phyloP scores from a whole-genome alignment of 2,329 filamentous ascomycete species.

The Botrytis cinerea region DNA sequence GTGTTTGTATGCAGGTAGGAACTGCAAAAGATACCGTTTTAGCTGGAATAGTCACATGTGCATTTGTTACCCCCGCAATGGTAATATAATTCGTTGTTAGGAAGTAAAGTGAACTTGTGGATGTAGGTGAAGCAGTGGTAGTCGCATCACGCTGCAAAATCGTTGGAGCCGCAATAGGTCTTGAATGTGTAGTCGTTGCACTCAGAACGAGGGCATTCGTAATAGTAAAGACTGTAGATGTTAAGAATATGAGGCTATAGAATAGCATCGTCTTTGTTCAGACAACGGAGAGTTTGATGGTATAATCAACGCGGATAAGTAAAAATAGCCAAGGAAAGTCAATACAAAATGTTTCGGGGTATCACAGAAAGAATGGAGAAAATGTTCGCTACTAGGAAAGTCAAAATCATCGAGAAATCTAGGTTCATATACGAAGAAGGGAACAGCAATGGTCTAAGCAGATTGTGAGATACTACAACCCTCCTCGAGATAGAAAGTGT shows the following conservation, averaged over 20 bases:
- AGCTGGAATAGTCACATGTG: slow-evolving; percentile 22
- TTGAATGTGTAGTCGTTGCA: background rate
- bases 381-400: background rate
- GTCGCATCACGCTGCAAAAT: background rate
- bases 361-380: background rate
- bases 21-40: slow-evolving; percentile 25
- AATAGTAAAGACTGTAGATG: background rate
- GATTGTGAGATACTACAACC: background rate
- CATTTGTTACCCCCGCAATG: slow-evolving; percentile 23
- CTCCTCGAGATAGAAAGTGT: background rate
- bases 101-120: slow-evolving; percentile 19
- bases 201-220: slow-evolving; percentile 1
- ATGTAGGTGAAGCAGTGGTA: background rate
- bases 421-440: background rate
- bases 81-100: slow-evolving; percentile 24
- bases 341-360: background rate
- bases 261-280: background rate
- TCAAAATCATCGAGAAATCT: background rate
- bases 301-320: background rate
- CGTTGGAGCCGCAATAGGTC: background rate
- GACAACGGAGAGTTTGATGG: background rate
- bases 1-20: slow-evolving; percentile 23
- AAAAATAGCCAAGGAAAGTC: background rate
- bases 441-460: background rate
- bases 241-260: background rate